Evolutionary conservation across 2,329 filamentous ascomycete genomes (phyloP).

Genomic region (Botryotinia narcissicola): DNA sequence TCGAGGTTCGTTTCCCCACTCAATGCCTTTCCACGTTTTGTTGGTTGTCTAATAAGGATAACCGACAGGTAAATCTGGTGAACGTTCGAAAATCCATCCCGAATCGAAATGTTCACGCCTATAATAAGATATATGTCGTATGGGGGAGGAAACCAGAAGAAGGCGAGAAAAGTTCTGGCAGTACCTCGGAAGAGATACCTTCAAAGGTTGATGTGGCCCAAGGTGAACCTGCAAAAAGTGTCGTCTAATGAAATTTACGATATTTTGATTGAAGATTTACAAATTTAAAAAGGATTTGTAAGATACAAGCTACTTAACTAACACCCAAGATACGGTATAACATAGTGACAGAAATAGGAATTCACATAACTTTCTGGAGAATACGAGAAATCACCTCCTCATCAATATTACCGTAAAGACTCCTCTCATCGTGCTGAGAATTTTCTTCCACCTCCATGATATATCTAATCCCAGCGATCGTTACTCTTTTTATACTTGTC

Average conservation of each 20-base stretch:
- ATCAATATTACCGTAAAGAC: no score
- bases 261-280: background rate
- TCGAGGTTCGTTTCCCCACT: conserved; percentile 29
- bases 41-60: background rate
- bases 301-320: background rate
- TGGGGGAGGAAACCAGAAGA: conserved; percentile 33
- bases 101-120: conserved; percentile 34
- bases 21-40: no score
- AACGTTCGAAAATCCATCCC: conserved; percentile 32
- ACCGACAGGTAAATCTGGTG: conserved; percentile 32
- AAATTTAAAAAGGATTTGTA: background rate
- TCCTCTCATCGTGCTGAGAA: no score
- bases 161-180: background rate
- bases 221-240: background rate
- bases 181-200: background rate
- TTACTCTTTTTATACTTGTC: no score
- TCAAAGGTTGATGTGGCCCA: no score
- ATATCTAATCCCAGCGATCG: no score
- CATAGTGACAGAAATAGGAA: no score
- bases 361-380: background rate
- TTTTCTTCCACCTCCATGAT: no score
- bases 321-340: background rate
- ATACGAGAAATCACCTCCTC: no score
- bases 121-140: conserved; percentile 35
- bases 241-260: background rate